Evolutionary conservation across 148 eudicot genomes (phyloP).

Genomic region (Camellia japonica): DNA sequence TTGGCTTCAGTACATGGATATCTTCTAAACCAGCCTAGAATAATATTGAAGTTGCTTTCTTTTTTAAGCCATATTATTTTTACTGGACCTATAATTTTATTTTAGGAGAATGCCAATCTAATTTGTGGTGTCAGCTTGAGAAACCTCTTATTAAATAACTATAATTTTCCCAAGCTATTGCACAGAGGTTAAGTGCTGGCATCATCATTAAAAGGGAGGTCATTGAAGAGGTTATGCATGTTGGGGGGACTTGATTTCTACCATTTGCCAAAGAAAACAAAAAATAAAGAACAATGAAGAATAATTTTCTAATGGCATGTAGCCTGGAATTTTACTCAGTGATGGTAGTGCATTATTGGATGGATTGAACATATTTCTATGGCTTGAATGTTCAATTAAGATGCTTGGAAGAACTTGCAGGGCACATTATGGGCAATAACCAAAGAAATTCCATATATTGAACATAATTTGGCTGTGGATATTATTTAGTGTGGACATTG

Average conservation of each 20-base stretch:
- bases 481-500: background rate
- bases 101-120: background rate
- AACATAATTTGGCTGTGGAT: background rate
- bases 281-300: background rate
- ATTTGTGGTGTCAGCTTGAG: background rate
- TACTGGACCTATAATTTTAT: background rate
- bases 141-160: background rate
- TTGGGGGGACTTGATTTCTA: background rate
- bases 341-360: too few relatives aligned
- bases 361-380: background rate
- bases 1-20: conserved; percentile 2
- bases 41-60: background rate
- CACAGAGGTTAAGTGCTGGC: background rate
- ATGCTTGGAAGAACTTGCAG: background rate
- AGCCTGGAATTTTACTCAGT: background rate
- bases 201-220: background rate
- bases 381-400: background rate
- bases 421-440: background rate
- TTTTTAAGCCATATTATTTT: background rate
- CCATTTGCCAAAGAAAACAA: background rate
- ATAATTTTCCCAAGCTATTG: background rate
- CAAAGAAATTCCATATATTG: background rate
- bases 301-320: background rate
- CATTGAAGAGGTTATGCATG: background rate
- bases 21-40: background rate